Evolutionary conservation across 768 basidiomycete genomes (phyloP).

Genomic region (Psilocybe sp.): DNA sequence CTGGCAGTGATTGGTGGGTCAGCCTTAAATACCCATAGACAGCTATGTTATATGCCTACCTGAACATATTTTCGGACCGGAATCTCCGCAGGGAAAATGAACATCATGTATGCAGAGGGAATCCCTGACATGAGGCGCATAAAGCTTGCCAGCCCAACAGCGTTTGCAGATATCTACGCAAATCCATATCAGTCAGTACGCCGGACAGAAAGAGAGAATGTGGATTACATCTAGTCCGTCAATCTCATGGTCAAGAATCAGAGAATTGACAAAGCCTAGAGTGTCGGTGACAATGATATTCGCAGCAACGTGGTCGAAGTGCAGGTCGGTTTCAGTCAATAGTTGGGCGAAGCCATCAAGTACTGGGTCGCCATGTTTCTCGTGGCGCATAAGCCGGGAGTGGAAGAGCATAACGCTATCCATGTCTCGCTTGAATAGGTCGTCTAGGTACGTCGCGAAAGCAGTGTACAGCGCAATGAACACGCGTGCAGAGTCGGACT

Average conservation of each 20-base stretch:
- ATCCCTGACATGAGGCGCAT: slow-evolving; percentile 29
- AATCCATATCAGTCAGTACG: neutral
- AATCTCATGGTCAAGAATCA: slow-evolving; percentile 13
- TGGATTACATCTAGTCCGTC: slow-evolving; percentile 6
- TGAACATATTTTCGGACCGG: slow-evolving; percentile 27
- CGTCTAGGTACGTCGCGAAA: slow-evolving; percentile 33
- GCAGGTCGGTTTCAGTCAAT: slow-evolving; percentile 23
- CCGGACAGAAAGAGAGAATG: neutral
- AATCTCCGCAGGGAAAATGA: slow-evolving; percentile 31
- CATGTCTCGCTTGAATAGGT: slow-evolving; percentile 23
- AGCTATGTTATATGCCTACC: neutral
- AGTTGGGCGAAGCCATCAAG: slow-evolving; percentile 32
- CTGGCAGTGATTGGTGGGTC: slow-evolving; percentile 13
- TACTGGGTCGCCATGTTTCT: slow-evolving; percentile 25
- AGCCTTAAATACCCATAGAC: too few species aligned
- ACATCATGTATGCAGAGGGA: slow-evolving; percentile 30
- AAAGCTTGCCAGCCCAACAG: slow-evolving; percentile 19
- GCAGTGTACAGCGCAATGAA: slow-evolving; percentile 39
- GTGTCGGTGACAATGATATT: slow-evolving; percentile 34
- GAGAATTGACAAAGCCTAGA: slow-evolving; percentile 31
- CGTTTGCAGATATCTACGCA: slow-evolving; percentile 8
- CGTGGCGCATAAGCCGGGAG: slow-evolving; percentile 22
- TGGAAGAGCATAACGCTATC: slow-evolving; percentile 30
- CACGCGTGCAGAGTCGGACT: slow-evolving; percentile 23
- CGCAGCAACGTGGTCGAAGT: slow-evolving; percentile 26